These are phyloP conservation scores for Dalbergia oliveri DNA, from an alignment of 306 rosid species.

Conservation along the genomic window DNA sequence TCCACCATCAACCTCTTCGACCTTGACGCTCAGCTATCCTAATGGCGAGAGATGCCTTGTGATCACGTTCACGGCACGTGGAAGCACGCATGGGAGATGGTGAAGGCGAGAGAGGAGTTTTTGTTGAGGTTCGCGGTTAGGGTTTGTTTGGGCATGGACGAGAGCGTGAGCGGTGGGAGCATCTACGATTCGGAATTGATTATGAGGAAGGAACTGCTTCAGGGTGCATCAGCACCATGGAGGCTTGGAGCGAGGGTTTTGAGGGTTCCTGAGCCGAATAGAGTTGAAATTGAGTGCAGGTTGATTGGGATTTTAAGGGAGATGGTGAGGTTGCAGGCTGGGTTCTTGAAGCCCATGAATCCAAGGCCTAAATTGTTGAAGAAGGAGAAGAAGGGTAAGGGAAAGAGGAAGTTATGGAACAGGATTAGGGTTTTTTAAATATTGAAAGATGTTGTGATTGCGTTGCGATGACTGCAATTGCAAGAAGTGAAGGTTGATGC, in stretches of 20 bases:
- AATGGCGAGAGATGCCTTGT: constrained; percentile 37
- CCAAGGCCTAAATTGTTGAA: constrained; percentile 72
- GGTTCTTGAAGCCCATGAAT: constrained; percentile 69
- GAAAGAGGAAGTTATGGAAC: neutral
- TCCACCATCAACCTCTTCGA: too few species aligned
- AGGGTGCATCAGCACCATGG: constrained; percentile 87
- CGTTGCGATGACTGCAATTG: neutral
- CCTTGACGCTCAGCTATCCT: too few species aligned
- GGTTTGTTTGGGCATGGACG: constrained; percentile 75
- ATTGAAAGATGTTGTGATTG: constrained; percentile 23
- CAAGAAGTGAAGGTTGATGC: neutral
- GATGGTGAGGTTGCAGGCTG: constrained; percentile 76
- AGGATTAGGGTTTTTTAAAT: constrained; percentile 20
- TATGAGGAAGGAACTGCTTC: constrained; percentile 81
- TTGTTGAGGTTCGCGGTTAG: constrained; percentile 65
- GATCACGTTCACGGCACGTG: constrained; percentile 85
- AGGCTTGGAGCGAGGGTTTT: constrained; percentile 83
- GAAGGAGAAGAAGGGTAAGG: constrained; percentile 43
- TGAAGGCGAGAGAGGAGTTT: constrained; percentile 78
- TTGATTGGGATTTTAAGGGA: constrained; percentile 72
- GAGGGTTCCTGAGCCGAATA: constrained; percentile 72
- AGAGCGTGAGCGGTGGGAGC: constrained; percentile 63
- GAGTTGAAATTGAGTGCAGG: constrained; percentile 60
- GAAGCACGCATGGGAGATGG: constrained; percentile 96
- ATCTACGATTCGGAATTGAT: constrained; percentile 83